A percentile compares a stretch with the other conserved stretches of the same genome.
phyloP scores from a whole-genome alignment of 176 grass and related monocot genomes.

The Lolium rigidum region DNA sequence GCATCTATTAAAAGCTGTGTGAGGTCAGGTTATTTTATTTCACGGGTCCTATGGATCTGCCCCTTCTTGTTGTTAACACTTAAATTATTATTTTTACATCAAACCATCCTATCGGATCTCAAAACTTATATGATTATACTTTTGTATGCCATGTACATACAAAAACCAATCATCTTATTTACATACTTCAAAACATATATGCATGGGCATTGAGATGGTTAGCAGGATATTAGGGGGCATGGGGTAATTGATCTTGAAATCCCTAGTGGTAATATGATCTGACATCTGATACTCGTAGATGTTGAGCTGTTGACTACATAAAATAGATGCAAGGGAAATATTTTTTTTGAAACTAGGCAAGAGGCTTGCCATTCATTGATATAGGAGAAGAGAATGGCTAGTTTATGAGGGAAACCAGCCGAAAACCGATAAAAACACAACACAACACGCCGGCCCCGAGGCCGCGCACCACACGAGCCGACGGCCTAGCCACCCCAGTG shows the following conservation, averaged over 20 bases:
- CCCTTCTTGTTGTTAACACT: neutral
- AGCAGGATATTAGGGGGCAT: neutral
- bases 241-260: neutral
- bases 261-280: neutral
- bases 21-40: conserved; percentile 14
- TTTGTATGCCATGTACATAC: neutral
- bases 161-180: neutral
- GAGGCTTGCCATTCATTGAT: too few relatives aligned
- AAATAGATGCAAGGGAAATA: neutral
- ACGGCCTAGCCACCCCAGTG: too few relatives aligned
- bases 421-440: too few relatives aligned
- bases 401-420: too few relatives aligned
- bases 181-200: neutral
- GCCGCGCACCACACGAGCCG: too few relatives aligned
- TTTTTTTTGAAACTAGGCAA: too few relatives aligned
- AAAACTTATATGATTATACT: neutral
- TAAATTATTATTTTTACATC: neutral
- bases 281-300: conserved; percentile 1
- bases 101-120: neutral
- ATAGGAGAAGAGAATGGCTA: too few relatives aligned
- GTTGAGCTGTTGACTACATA: neutral
- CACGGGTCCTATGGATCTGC: neutral
- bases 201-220: neutral
- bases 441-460: too few relatives aligned
- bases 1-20: neutral